Evolutionary conservation across 108 stramenopile species (phyloP), one percentile per base, ranked within the genome.

Genomic region (Epipyxis sp.): DNA sequence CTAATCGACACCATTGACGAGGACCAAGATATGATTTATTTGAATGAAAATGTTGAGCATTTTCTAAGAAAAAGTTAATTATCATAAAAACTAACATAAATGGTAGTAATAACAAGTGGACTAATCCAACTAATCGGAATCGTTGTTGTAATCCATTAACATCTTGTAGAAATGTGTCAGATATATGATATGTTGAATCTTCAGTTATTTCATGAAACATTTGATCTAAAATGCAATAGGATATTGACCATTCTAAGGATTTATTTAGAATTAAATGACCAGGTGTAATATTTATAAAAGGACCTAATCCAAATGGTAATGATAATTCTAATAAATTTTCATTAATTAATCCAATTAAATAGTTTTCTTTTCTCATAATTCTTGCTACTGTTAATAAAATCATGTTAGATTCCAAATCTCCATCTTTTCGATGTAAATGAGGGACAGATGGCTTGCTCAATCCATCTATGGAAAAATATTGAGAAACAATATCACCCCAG

Each of bases 301-400:
- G 57, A 3, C 29, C 61, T 6, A 78, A 13, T 65, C 69, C 87
- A 13, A 80, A 62, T 20, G 85, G 86, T 50, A 94, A 57, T 10
- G 80, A 85, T 10, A 94, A 78, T 81, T 94, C 91, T 37, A 98
- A 80, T 59, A 94, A 79, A 1, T 87, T 85, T 46, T 78, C 77
- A 87, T 94, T 95, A 74, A 94, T 91, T 79, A 98, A 88, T 10
- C 95, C 94, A 35, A 98, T 87, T 79, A 98, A 69, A 84, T 93
- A 98, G 82, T 97, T 97, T 65, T 98, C 94, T 78, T 91, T 87
- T 25, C 97, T 88, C 90, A 97, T 87, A 71, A 98, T 96, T 32
- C 97, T 89, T 79, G 90, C 90, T 13, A 92, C 90, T 35, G 85
- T 83, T 57, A 85, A 84, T 41, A 85, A 77, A 10, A 82, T 84